phyloP scores from a whole-genome alignment of 106 monocot species.

The Chionographis japonica region DNA sequence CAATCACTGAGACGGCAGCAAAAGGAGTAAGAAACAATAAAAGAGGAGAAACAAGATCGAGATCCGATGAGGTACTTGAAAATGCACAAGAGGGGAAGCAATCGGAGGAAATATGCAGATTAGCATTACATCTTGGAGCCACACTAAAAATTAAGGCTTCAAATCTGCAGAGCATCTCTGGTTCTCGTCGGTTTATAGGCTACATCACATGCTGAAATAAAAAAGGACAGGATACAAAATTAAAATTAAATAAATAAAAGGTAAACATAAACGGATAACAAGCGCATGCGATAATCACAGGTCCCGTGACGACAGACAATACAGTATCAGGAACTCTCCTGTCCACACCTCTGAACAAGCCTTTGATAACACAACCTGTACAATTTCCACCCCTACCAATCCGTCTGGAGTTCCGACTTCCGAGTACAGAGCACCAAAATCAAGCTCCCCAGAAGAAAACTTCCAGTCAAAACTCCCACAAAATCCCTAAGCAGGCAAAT shows the following conservation, averaged over 20 bases:
- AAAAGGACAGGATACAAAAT: no score
- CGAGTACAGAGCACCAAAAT: constrained; percentile 20
- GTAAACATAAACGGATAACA: background rate
- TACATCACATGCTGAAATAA: no score
- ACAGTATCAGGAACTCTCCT: background rate
- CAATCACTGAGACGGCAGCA: no score
- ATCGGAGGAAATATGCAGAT: background rate
- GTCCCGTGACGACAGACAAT: background rate
- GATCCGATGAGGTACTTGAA: no score
- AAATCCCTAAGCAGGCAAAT: background rate
- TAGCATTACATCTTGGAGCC: background rate
- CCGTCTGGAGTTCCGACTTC: constrained; percentile 12
- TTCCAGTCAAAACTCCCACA: background rate
- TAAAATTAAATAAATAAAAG: background rate
- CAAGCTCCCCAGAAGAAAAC: constrained; percentile 16
- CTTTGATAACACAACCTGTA: constrained; percentile 3
- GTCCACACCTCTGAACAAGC: background rate
- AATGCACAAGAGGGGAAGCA: background rate
- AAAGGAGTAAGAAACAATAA: no score
- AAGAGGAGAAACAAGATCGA: no score
- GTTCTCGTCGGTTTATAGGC: background rate
- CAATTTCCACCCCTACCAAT: constrained; percentile 5
- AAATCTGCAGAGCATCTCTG: background rate
- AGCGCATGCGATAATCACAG: background rate
- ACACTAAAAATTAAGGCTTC: background rate